Conservation (phyloP, 169 alveolate genomes). For the Besnoitia besnoiti region DNA sequence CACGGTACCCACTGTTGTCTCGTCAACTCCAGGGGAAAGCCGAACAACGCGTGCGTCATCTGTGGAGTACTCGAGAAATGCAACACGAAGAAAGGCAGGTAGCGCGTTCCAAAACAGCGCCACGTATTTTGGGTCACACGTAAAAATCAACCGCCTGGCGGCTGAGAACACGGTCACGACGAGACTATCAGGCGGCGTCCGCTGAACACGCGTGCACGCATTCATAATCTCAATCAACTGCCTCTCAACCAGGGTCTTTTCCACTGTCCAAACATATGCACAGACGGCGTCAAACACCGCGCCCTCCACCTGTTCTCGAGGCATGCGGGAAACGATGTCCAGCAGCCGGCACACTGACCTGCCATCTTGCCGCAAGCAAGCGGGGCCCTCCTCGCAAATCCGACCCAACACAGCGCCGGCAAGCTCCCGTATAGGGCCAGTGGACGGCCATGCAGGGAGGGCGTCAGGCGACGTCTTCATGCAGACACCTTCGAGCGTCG, state of each 20-base stretch:
- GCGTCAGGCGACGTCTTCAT: neutral
- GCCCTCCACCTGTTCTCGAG: neutral
- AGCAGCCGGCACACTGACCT: neutral
- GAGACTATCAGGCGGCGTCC: neutral
- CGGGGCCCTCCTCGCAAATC: neutral
- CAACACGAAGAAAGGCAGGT: neutral
- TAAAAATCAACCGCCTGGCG: neutral
- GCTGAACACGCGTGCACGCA: neutral
- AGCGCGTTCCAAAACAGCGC: conserved; percentile 5
- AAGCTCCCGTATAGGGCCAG: neutral
- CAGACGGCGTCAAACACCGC: neutral
- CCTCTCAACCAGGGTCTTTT: neutral
- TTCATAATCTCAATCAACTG: neutral
- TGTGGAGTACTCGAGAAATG: neutral
- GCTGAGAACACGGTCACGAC: neutral
- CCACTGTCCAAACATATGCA: neutral
- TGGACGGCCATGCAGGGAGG: neutral
- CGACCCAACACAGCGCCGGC: neutral
- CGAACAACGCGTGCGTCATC: neutral
- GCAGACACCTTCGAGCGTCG: neutral
- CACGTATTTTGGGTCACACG: neutral
- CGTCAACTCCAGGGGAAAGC: neutral
- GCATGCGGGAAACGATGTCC: neutral
- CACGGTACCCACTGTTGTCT: neutral
- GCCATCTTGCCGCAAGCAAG: neutral